Percentiles rank a stretch among this genome's conserved stretches.
Evolutionary conservation across 805 yeast genomes (phyloP).

Genomic region (Teunomyces stri): DNA sequence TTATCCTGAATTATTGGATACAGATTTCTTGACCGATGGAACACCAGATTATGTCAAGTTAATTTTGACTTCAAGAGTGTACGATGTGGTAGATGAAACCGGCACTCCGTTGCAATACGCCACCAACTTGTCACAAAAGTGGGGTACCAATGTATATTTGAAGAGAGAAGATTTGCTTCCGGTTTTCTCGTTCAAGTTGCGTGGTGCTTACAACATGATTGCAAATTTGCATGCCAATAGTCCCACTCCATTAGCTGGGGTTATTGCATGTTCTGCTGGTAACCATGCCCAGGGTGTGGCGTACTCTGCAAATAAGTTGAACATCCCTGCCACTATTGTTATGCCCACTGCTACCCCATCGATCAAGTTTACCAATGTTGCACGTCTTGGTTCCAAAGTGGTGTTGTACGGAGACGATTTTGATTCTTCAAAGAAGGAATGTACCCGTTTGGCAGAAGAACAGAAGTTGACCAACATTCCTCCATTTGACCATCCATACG

Average conservation of each 20-base stretch:
- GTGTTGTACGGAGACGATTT: constrained; percentile 92
- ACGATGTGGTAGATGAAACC: constrained; percentile 76
- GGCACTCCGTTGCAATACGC: constrained; percentile 86
- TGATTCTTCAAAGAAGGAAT: constrained; percentile 91
- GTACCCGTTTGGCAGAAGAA: constrained; percentile 64
- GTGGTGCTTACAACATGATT: constrained; percentile 98
- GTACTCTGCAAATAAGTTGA: constrained; percentile 77
- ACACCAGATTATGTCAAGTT: constrained; percentile 92
- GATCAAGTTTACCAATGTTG: constrained; percentile 88
- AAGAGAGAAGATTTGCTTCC: constrained; percentile 94
- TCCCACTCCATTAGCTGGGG: constrained; percentile 71
- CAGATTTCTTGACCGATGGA: constrained; percentile 60
- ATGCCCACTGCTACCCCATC: constrained; percentile 98
- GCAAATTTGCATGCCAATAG: constrained; percentile 69
- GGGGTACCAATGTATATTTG: constrained; percentile 72
- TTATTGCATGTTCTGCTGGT: constrained; percentile 97
- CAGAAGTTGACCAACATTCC: constrained; percentile 86
- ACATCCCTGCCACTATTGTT: constrained; percentile 92
- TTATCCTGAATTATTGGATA: constrained; percentile 46
- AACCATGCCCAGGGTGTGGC: constrained; percentile 99
- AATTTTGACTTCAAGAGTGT: constrained; percentile 87
- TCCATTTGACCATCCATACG: constrained; percentile 98
- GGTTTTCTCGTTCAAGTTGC: constrained; percentile 90
- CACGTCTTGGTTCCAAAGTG: constrained; percentile 90
- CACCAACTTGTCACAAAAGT: constrained; percentile 65